These are phyloP conservation scores for Nicotiana attenuata DNA, from an alignment of 257 asterid genomes.

Conservation along the genomic window DNA sequence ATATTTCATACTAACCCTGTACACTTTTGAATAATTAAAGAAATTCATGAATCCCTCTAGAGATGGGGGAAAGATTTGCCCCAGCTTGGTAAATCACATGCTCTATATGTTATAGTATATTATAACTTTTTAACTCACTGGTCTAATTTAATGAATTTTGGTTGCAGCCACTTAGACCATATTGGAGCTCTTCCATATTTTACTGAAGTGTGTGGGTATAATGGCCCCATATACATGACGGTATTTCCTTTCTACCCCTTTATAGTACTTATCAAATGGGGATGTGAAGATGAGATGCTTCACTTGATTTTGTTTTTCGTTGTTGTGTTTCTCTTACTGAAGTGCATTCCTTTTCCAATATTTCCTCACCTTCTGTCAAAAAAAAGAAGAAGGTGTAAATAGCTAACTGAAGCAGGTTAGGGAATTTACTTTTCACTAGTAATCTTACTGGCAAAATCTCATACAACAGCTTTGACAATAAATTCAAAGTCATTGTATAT, in stretches of 20 bases:
- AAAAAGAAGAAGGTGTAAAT: neutral
- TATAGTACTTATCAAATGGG: neutral
- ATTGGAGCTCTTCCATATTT: conserved; percentile 95
- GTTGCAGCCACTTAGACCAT: conserved; percentile 78
- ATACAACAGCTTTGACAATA: neutral
- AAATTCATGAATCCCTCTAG: neutral
- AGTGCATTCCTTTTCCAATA: neutral
- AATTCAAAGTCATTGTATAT: neutral
- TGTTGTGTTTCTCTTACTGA: neutral
- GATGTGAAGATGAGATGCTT: neutral
- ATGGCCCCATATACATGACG: conserved; percentile 98
- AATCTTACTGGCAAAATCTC: neutral
- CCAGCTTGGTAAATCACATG: neutral
- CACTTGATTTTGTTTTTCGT: neutral
- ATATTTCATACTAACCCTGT: neutral
- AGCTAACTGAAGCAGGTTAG: neutral
- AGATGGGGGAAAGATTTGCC: neutral
- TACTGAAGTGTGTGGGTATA: conserved; percentile 89
- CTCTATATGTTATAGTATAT: neutral
- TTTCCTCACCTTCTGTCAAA: neutral
- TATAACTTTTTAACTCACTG: neutral
- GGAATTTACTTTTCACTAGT: neutral
- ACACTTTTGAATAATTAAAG: too few relatives aligned
- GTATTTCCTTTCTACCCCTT: conserved; percentile 29
- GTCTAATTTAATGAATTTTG: neutral